These are phyloP conservation scores for Entophlyctis luteolus DNA, from an alignment of 192 early-diverging fungal species.

Conservation along the genomic window DNA sequence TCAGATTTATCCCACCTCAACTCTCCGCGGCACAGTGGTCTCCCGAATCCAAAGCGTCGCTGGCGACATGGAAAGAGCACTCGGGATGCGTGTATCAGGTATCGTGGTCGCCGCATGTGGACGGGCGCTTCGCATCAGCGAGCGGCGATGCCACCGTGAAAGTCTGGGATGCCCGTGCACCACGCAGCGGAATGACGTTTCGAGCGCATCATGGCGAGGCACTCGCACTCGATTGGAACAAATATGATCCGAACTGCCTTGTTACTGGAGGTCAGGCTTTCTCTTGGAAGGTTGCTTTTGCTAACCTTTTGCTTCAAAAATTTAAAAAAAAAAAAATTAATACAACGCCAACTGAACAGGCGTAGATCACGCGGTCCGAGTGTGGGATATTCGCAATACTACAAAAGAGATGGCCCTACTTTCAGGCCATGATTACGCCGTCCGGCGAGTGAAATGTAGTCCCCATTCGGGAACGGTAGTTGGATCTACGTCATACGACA, in stretches of 20 bases:
- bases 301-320: not conserved
- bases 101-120: conserved; percentile 75
- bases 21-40: conserved; percentile 63
- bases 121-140: conserved; percentile 78
- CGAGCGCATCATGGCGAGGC: conserved; percentile 82
- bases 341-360: too few relatives aligned
- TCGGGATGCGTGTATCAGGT: conserved; percentile 88
- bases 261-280: conserved; percentile 60
- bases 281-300: not conserved
- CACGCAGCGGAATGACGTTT: conserved; percentile 44
- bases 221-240: conserved; percentile 95
- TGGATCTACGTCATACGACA: conserved; percentile 87
- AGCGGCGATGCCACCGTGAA: conserved; percentile 88
- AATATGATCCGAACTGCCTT: conserved; percentile 80
- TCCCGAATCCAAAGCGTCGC: conserved; percentile 69
- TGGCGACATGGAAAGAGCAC: conserved; percentile 86
- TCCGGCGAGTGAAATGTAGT: conserved; percentile 86
- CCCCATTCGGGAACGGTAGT: conserved; percentile 81
- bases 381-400: conserved; percentile 86
- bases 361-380: conserved; percentile 81
- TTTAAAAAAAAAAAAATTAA: not conserved
- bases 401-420: conserved; percentile 69
- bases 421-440: conserved; percentile 87
- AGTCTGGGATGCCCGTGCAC: conserved; percentile 83
- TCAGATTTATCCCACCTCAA: not conserved